Evolutionary conservation across 1,284 basidiomycete genomes (phyloP).

Genomic region (Pulchroboletus neoregius): DNA sequence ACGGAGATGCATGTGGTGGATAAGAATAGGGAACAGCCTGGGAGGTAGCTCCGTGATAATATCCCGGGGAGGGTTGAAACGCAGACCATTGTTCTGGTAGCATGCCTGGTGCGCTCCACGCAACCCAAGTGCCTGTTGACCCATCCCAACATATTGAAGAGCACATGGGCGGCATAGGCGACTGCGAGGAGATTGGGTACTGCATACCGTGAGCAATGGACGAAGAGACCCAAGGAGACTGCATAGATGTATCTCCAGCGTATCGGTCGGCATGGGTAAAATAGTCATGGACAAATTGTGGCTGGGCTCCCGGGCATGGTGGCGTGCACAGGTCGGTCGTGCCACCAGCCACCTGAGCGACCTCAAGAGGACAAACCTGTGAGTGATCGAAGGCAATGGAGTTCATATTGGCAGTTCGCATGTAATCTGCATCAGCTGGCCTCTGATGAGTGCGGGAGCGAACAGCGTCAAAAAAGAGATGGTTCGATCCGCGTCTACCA

Average conservation of each 20-base stretch:
- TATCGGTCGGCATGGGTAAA: constrained; percentile 26
- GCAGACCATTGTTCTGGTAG: constrained; percentile 30
- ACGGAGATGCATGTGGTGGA: constrained; percentile 26
- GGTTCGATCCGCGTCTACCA: constrained; percentile 34
- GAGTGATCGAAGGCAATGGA: constrained; percentile 22
- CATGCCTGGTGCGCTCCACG: constrained; percentile 29
- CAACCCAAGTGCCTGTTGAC: constrained; percentile 29
- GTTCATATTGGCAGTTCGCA: constrained; percentile 22
- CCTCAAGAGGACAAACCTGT: constrained; percentile 25
- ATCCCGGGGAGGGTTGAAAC: constrained; percentile 27
- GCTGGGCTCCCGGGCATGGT: constrained; percentile 24
- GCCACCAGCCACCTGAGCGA: constrained; percentile 24
- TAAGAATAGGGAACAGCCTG: constrained; percentile 28
- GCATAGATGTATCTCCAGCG: constrained; percentile 22
- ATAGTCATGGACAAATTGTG: constrained; percentile 29
- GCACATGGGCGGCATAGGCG: constrained; percentile 29
- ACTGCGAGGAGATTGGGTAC: constrained; percentile 31
- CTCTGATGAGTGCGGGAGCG: constrained; percentile 30
- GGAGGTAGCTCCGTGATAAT: constrained; percentile 29
- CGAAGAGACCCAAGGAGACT: constrained; percentile 30
- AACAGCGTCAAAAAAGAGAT: constrained; percentile 31
- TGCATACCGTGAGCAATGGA: constrained; percentile 28
- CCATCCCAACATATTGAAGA: constrained; percentile 31
- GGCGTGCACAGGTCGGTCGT: constrained; percentile 28
- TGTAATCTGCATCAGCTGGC: constrained; percentile 23